Conservation (phyloP, 169 alveolate species). For the Plasmodium berghei region DNA sequence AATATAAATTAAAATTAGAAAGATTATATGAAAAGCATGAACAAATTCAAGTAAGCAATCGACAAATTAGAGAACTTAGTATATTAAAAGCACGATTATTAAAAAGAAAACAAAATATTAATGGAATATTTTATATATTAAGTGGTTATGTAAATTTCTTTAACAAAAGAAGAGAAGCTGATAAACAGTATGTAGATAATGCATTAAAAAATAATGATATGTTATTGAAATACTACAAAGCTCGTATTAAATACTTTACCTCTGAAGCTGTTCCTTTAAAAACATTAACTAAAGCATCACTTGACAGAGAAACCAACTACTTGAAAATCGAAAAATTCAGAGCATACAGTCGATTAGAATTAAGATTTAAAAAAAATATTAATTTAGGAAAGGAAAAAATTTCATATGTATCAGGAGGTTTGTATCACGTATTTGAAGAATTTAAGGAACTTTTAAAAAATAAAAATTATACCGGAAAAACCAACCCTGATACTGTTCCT, state of each 20-base stretch:
- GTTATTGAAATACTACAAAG: slow-evolving; percentile 49
- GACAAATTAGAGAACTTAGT: not conserved
- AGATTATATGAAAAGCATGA: slow-evolving; percentile 20
- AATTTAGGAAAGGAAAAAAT: slow-evolving; percentile 40
- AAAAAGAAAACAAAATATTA: slow-evolving; percentile 2
- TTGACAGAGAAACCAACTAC: slow-evolving; percentile 36
- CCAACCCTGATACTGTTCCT: not conserved
- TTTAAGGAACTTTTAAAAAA: slow-evolving; percentile 29
- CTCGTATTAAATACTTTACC: slow-evolving; percentile 24
- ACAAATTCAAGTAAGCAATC: not conserved
- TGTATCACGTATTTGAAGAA: slow-evolving; percentile 36
- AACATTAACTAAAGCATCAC: slow-evolving; percentile 20
- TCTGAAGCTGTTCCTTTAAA: slow-evolving; percentile 49
- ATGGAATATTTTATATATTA: slow-evolving; percentile 27
- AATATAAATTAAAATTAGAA: slow-evolving; percentile 53
- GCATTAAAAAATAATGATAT: slow-evolving; percentile 29
- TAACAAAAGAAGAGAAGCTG: slow-evolving; percentile 44
- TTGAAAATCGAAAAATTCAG: slow-evolving; percentile 34
- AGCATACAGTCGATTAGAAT: slow-evolving; percentile 35
- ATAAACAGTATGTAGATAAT: slow-evolving; percentile 18
- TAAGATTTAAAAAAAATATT: slow-evolving; percentile 13
- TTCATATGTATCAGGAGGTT: slow-evolving; percentile 30
- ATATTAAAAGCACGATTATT: slow-evolving; percentile 32
- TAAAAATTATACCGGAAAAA: slow-evolving; percentile 21
- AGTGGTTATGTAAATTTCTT: slow-evolving; percentile 8